Percentiles rank a stretch among this genome's conserved stretches.
Evolutionary conservation across 2,329 filamentous ascomycete genomes (phyloP).

Genomic region (Trichoderma pleuroti): DNA sequence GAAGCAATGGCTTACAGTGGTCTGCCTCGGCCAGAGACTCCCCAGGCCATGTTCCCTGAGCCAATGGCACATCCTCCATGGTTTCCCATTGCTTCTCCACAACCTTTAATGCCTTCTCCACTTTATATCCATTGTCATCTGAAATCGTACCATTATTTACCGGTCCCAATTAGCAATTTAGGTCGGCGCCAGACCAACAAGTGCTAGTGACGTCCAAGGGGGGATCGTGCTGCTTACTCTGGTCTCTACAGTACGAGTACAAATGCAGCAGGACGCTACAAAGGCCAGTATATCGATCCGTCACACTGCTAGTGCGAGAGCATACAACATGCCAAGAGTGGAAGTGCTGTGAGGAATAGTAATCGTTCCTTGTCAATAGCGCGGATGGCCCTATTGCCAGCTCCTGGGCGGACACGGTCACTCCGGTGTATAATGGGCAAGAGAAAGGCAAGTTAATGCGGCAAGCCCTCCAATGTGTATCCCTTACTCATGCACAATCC

Average conservation of each 20-base stretch:
- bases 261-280: not conserved
- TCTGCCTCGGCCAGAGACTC: not conserved
- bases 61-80: not conserved
- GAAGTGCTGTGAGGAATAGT: not conserved
- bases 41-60: not conserved
- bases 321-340: not conserved
- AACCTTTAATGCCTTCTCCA: not conserved
- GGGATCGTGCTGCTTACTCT: not conserved
- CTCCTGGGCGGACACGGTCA: not conserved
- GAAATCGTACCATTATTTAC: slow-evolving; percentile 10
- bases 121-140: slow-evolving; percentile 4
- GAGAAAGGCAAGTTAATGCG: not conserved
- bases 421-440: not conserved
- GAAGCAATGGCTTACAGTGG: not conserved
- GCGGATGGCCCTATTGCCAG: not conserved
- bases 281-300: not conserved
- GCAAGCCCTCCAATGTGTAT: not conserved
- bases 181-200: not conserved
- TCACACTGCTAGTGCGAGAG: not conserved
- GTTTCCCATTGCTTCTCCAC: not conserved
- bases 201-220: not conserved
- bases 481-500: not conserved
- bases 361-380: not conserved
- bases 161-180: not conserved
- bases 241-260: not conserved